Conservation (phyloP, 495 filamentous ascomycete genomes). For the Aspergillus conjunctus region DNA sequence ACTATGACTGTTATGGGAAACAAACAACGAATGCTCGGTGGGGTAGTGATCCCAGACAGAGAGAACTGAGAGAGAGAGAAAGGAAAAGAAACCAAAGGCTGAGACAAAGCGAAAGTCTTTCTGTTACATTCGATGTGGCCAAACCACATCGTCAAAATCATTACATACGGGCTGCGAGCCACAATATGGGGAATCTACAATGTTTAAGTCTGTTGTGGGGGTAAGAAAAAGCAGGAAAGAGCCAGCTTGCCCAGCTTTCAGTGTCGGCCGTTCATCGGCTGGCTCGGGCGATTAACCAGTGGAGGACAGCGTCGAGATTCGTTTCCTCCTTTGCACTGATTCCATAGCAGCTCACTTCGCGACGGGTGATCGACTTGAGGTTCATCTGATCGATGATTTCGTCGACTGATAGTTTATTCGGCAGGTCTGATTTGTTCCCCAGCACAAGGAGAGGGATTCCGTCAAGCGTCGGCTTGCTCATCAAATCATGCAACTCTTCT, state of each 20-base stretch:
- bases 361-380: constrained; percentile 82
- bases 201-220: constrained; percentile 9
- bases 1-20: background rate
- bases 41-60: background rate
- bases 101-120: constrained; percentile 6
- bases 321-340: constrained; percentile 99
- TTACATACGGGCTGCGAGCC: constrained; percentile 31
- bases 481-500: constrained; percentile 87
- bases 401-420: constrained; percentile 84
- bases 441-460: constrained; percentile 95
- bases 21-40: background rate
- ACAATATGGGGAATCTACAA: constrained; percentile 27
- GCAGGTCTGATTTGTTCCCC: constrained; percentile 95
- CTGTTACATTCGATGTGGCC: constrained; percentile 22
- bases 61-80: constrained; percentile 8
- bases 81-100: constrained; percentile 5
- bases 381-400: constrained; percentile 93
- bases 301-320: constrained; percentile 93
- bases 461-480: constrained; percentile 81
- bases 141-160: constrained; percentile 33
- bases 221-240: constrained; percentile 16
- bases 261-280: constrained; percentile 42
- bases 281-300: constrained; percentile 92
- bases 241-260: constrained; percentile 10
- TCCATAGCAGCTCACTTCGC: constrained; percentile 97